Conservation (phyloP, 1,284 basidiomycete genomes). For the Inonotus hispidus region DNA sequence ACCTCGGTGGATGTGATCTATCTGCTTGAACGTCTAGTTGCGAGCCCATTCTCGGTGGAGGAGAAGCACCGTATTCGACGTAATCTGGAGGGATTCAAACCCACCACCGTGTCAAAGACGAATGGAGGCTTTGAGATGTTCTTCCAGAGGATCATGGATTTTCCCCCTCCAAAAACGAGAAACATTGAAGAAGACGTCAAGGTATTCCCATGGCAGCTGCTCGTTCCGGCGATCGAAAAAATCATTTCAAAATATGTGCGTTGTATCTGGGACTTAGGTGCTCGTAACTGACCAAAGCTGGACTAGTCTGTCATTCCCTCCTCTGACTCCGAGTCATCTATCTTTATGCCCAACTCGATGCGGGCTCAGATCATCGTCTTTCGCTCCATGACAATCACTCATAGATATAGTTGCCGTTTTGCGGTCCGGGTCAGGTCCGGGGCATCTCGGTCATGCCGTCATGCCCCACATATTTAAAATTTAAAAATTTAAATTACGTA, state of each 20-base stretch:
- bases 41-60: slow-evolving; percentile 82
- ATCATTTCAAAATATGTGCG: slow-evolving; percentile 93
- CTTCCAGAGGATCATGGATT: slow-evolving; percentile 94
- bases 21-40: slow-evolving; percentile 84
- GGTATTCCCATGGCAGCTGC: slow-evolving; percentile 88
- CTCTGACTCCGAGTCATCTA: neutral
- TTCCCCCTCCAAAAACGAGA: slow-evolving; percentile 88
- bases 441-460: no score
- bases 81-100: slow-evolving; percentile 89
- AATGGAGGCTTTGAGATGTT: slow-evolving; percentile 73
- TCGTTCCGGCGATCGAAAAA: slow-evolving; percentile 82
- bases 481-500: no score
- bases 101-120: slow-evolving; percentile 87
- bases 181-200: slow-evolving; percentile 99
- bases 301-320: slow-evolving; percentile 15
- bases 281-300: neutral
- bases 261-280: slow-evolving; percentile 21
- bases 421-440: no score
- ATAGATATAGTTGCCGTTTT: no score
- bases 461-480: no score
- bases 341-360: neutral
- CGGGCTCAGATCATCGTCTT: neutral
- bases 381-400: neutral
- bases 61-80: slow-evolving; percentile 96
- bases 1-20: slow-evolving; percentile 96